These are phyloP conservation scores for Myxozyma kluyveri DNA, from an alignment of 805 yeast genomes.

Conservation along the genomic window DNA sequence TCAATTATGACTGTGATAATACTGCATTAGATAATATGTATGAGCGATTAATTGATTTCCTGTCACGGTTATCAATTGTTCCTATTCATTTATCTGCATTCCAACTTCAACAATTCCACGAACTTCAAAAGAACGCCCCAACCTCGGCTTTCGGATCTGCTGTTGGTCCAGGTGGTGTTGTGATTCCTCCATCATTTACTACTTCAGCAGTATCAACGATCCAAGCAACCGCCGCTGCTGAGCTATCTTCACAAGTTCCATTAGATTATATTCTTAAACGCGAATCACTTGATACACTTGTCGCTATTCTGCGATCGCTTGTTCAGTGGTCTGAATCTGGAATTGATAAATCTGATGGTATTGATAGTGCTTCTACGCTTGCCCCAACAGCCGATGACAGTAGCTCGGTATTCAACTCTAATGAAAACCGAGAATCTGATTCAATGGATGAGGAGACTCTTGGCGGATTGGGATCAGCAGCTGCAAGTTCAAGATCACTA, in stretches of 20 bases:
- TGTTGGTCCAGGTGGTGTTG: conserved; percentile 30
- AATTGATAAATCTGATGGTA: conserved; percentile 6
- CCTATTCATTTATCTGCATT: conserved; percentile 68
- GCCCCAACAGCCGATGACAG: background rate
- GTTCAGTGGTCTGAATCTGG: conserved; percentile 84
- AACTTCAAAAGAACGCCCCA: conserved; percentile 29
- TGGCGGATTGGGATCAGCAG: background rate
- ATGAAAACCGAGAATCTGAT: conserved; percentile 4
- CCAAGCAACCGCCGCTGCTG: conserved; percentile 15
- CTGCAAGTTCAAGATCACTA: background rate
- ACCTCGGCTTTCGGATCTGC: conserved; percentile 9
- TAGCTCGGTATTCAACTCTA: no score
- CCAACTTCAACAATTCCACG: conserved; percentile 60
- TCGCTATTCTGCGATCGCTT: conserved; percentile 76
- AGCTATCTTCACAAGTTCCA: conserved; percentile 42
- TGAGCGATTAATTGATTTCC: conserved; percentile 74
- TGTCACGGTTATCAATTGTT: conserved; percentile 67
- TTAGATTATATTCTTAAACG: conserved; percentile 81
- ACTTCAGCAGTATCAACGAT: conserved; percentile 42
- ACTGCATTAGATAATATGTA: conserved; percentile 73
- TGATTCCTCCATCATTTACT: conserved; percentile 61
- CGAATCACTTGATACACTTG: conserved; percentile 74
- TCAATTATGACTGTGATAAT: conserved; percentile 92
- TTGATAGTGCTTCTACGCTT: background rate
- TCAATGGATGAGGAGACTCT: conserved; percentile 1